These are phyloP conservation scores for Galerina marginata DNA, from an alignment of 768 basidiomycete genomes.

Conservation along the genomic window DNA sequence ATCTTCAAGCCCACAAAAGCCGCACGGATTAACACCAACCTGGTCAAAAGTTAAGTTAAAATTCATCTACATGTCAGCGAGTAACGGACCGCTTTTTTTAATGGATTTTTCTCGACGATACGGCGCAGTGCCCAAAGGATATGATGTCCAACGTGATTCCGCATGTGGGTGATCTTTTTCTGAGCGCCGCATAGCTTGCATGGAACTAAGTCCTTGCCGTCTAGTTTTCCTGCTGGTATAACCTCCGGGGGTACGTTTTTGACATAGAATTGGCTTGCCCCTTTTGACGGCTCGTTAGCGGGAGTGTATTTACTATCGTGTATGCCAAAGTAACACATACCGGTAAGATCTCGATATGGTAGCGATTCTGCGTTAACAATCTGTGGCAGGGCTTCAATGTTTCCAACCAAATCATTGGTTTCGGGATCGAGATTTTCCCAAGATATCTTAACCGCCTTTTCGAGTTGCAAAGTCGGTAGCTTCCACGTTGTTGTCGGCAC, in stretches of 20 bases:
- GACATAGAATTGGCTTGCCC: background rate
- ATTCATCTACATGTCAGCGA: no score
- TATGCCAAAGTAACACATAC: no score
- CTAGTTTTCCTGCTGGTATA: background rate
- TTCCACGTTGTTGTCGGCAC: background rate
- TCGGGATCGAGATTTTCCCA: background rate
- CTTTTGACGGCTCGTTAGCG: no score
- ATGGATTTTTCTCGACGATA: background rate
- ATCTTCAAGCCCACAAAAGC: conserved; percentile 10
- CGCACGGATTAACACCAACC: conserved; percentile 16
- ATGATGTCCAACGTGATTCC: conserved; percentile 23
- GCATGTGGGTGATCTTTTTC: conserved; percentile 7
- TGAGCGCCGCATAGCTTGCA: conserved; percentile 4
- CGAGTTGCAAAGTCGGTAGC: background rate
- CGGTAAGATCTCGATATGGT: background rate
- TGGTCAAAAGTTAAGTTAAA: no score
- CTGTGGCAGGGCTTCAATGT: background rate
- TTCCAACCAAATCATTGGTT: background rate
- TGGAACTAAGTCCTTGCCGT: conserved; percentile 2
- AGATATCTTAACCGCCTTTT: background rate
- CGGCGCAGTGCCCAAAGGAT: conserved; percentile 11
- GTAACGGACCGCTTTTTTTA: no score
- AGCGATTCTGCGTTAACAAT: background rate
- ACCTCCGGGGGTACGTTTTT: background rate
- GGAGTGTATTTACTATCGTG: no score